Evolutionary conservation across 1,284 basidiomycete species (phyloP).

Genomic region (Mycena sp.): DNA sequence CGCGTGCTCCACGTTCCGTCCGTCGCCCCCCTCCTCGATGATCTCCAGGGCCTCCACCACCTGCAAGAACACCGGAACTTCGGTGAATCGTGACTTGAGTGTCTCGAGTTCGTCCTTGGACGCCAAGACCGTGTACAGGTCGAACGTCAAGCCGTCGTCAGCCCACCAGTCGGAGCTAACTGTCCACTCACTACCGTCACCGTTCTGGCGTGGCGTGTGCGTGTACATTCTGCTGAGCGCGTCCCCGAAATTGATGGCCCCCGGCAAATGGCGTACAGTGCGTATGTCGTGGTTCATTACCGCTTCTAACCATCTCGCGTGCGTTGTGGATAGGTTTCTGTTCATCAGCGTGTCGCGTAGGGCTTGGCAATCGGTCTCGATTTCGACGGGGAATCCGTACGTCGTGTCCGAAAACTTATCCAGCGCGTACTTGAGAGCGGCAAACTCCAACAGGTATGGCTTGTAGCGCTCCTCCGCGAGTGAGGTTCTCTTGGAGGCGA

Average conservation of each 20-base stretch:
- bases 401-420: conserved; percentile 37
- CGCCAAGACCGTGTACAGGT: not conserved
- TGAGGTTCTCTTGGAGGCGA: conserved; percentile 43
- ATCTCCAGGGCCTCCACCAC: too few relatives aligned
- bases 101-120: not conserved
- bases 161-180: conserved; percentile 43
- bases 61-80: too few relatives aligned
- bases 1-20: too few relatives aligned
- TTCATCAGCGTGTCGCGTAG: conserved; percentile 35
- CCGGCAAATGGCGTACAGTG: too few relatives aligned
- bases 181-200: conserved; percentile 43
- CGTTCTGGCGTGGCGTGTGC: conserved; percentile 11
- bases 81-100: not conserved
- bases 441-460: too few relatives aligned
- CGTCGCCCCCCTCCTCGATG: too few relatives aligned
- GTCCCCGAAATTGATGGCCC: too few relatives aligned
- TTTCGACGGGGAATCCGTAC: conserved; percentile 37
- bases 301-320: conserved; percentile 40
- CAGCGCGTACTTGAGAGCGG: conserved; percentile 40
- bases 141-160: not conserved
- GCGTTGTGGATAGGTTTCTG: conserved; percentile 36
- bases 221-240: too few relatives aligned
- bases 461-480: conserved; percentile 36
- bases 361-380: too few relatives aligned
- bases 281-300: conserved; percentile 37